Evolutionary conservation across 352 stramenopile genomes (phyloP).

Genomic region (Globisporangium uncinulatum): DNA sequence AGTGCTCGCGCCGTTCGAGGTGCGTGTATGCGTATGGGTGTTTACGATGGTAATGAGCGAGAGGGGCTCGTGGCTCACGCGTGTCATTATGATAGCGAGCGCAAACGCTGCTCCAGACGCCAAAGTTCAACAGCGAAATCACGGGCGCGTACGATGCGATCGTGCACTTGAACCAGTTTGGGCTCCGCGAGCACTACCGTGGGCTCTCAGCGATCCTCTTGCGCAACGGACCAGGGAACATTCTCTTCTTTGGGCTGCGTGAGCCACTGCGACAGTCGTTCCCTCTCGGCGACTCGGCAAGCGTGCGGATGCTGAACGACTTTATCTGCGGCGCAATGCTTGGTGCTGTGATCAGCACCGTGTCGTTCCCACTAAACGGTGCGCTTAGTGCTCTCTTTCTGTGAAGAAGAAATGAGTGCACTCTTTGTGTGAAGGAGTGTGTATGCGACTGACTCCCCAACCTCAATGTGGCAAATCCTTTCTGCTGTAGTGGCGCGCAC

Average conservation of each 20-base stretch:
- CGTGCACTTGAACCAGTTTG: constrained; percentile 73
- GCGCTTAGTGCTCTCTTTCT: constrained; percentile 1
- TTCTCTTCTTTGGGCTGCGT: constrained; percentile 82
- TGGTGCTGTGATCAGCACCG: constrained; percentile 77
- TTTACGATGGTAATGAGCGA: background rate
- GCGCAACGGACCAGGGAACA: constrained; percentile 80
- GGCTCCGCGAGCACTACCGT: constrained; percentile 77
- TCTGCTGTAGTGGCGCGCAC: constrained; percentile 52
- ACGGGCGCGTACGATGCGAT: constrained; percentile 70
- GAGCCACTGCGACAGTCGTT: constrained; percentile 67
- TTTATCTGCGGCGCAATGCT: constrained; percentile 84
- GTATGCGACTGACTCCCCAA: too few relatives aligned
- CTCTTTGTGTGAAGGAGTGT: too few relatives aligned
- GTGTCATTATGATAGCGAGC: constrained; percentile 30
- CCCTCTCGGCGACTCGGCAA: constrained; percentile 35
- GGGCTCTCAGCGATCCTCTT: constrained; percentile 74
- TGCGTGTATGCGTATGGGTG: constrained; percentile 14
- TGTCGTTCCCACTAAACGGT: constrained; percentile 85
- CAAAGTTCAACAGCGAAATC: constrained; percentile 83
- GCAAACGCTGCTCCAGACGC: constrained; percentile 84
- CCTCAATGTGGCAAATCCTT: too few relatives aligned
- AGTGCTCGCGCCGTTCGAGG: constrained; percentile 82
- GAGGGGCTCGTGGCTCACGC: background rate
- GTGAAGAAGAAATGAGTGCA: too few relatives aligned
- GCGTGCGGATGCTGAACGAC: constrained; percentile 55